Conservation (phyloP, 495 filamentous ascomycete species). For the Trypethelium eluteriae region DNA sequence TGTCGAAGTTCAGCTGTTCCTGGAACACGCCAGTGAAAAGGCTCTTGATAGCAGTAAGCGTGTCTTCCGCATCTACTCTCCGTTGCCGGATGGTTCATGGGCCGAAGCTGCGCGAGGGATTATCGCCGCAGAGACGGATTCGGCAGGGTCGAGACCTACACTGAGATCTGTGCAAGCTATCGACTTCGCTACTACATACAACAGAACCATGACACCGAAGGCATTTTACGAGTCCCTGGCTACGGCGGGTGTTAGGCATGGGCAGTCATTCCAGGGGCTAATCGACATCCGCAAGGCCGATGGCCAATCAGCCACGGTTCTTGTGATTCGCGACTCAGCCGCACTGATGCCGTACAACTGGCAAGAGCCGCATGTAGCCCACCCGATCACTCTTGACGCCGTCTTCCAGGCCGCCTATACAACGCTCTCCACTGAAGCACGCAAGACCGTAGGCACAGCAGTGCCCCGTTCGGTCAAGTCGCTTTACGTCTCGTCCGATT, state of each 20-base stretch:
- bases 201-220: slow-evolving; percentile 4
- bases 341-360: not conserved
- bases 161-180: not conserved
- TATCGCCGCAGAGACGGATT: slow-evolving; percentile 5
- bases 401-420: not conserved
- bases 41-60: not conserved
- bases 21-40: slow-evolving; percentile 10
- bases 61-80: not conserved
- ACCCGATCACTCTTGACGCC: slow-evolving; percentile 10
- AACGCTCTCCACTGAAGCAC: not conserved
- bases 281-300: not conserved
- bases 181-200: not conserved
- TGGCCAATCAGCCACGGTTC: not conserved
- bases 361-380: not conserved
- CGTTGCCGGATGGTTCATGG: slow-evolving; percentile 3
- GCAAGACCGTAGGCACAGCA: not conserved
- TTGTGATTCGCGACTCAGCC: not conserved
- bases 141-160: not conserved
- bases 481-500: not conserved
- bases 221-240: not conserved
- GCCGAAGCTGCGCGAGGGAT: not conserved
- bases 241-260: not conserved
- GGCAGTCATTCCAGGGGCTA: slow-evolving; percentile 2
- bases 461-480: not conserved
- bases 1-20: slow-evolving; percentile 8